Evolutionary conservation across 805 yeast genomes (phyloP).

Genomic region (Metschnikowia matae): DNA sequence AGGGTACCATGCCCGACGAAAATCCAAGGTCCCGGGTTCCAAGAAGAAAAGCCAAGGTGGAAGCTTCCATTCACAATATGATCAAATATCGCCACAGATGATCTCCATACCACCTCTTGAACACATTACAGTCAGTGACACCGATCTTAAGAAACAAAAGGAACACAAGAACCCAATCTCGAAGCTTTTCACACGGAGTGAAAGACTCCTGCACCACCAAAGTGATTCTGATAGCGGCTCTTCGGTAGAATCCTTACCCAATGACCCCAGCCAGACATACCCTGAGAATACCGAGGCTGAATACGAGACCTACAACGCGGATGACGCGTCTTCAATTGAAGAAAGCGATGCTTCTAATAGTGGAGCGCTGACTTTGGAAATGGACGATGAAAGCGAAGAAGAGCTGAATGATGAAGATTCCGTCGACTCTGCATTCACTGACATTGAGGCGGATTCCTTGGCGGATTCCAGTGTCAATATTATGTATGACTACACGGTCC

Average conservation of each 20-base stretch:
- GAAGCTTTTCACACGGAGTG: constrained; percentile 13
- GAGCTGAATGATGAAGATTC: constrained; percentile 26
- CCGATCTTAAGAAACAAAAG: constrained; percentile 2
- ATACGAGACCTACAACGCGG: not conserved
- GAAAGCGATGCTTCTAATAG: not conserved
- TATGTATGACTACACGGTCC: constrained; percentile 19
- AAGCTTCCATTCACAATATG: not conserved
- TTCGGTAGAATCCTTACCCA: not conserved
- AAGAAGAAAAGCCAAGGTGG: constrained; percentile 5
- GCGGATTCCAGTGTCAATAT: constrained; percentile 22
- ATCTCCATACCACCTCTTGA: constrained; percentile 2
- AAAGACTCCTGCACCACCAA: not conserved
- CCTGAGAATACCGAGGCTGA: not conserved
- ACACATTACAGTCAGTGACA: not conserved
- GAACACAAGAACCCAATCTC: constrained; percentile 11
- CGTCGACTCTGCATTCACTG: constrained; percentile 42
- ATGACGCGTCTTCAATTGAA: not conserved
- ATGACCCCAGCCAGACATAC: not conserved
- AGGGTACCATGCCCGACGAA: constrained; percentile 7
- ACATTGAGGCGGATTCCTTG: constrained; percentile 38
- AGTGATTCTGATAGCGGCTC: constrained; percentile 12
- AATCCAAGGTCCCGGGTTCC: constrained; percentile 2
- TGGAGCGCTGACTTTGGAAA: constrained; percentile 2
- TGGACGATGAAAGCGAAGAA: constrained; percentile 20
- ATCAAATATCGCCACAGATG: not conserved